Base-by-base conservation (phyloP, 108 stramenopile species). In the Skeletonema tropicum region DNA sequence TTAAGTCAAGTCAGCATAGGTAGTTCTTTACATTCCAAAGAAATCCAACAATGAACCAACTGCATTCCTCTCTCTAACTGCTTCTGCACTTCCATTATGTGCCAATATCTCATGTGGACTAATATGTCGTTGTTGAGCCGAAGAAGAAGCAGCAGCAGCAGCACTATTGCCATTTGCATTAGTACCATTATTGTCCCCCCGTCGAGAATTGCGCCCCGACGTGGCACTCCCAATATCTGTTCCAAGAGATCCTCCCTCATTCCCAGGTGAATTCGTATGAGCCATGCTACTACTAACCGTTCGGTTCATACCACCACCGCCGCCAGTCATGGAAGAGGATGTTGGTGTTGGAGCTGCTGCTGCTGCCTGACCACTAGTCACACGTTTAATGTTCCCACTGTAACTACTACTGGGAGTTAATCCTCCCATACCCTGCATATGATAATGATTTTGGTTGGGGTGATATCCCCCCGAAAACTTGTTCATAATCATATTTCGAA, bases 401-500 rank as follows among this genome's bases (percentile, higher is more conserved):
- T 41, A 30, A 32, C 46, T 49, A 15, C 55, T 32, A 26, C 68
- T 55, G 31, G 68, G 14, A 32, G 58, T 17, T 61, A 45, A 62
- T 38, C 61, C 61, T 38, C 61, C 61, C 39, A 33, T 38, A 38
- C 35, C 35, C n/a, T 62, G 61, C 61, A 62, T 36, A 26, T 66
- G 15, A 42, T 30, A 39, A 23, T 60, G 30, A 57, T 29, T 23
- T 41, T 64, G 61, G 46, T 64, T 29, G 0, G 21, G 33, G 36
- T 25, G 25, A 8, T 31, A 42, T 49, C 19, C 26, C 29, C 25
- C 49, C 55, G 52, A 55, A 38, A 83, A 67, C 79, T 83, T 83
- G 59, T 76, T 83, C 75, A 83, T 83, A 66, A 86, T 74, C 70
- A 86, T 70, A 29, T 66, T 75, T 35, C 80, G 85, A 58, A 86